Conservation (phyloP, 2,329 filamentous ascomycete species). For the Cladosporium sp. region DNA sequence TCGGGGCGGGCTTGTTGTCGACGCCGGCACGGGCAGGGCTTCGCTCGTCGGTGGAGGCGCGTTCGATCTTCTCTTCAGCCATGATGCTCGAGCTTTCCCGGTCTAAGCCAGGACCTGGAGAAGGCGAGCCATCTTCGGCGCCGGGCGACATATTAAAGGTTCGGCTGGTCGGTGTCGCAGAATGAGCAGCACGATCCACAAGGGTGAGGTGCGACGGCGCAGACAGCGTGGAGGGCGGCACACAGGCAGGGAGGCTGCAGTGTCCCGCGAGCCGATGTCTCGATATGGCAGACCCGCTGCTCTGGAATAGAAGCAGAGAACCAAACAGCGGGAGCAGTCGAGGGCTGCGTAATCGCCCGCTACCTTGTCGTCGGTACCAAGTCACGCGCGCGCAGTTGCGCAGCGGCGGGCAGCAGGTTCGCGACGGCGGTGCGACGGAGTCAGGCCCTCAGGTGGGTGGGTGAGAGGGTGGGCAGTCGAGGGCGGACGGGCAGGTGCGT, state of each 20-base stretch:
- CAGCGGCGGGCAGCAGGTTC: conserved; percentile 12
- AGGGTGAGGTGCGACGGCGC: conserved; percentile 8
- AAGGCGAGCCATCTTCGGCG: conserved; percentile 49
- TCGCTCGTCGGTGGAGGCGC: conserved; percentile 40
- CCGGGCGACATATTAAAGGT: conserved; percentile 50
- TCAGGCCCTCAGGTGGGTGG: conserved; percentile 4
- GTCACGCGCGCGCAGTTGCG: conserved; percentile 14
- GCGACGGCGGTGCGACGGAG: conserved; percentile 13
- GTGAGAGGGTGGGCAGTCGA: not conserved
- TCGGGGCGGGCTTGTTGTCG: conserved; percentile 36
- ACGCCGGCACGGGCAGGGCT: conserved; percentile 37
- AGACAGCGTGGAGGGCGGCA: conserved; percentile 17
- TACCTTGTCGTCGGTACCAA: conserved; percentile 14
- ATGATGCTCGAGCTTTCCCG: conserved; percentile 41
- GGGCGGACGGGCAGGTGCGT: not conserved
- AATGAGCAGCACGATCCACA: conserved; percentile 16
- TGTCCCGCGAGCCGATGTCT: conserved; percentile 12
- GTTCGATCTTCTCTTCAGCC: conserved; percentile 45
- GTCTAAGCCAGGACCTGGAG: conserved; percentile 48
- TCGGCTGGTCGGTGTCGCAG: conserved; percentile 13
- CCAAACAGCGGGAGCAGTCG: conserved; percentile 11
- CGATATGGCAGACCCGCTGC: conserved; percentile 13
- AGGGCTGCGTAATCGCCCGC: conserved; percentile 12
- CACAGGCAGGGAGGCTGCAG: conserved; percentile 17
- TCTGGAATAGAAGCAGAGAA: conserved; percentile 19